A percentile compares a stretch with the other conserved stretches of the same genome.
Evolutionary conservation across 768 basidiomycete species (phyloP).

Genomic region (Chalciporus piperatus): DNA sequence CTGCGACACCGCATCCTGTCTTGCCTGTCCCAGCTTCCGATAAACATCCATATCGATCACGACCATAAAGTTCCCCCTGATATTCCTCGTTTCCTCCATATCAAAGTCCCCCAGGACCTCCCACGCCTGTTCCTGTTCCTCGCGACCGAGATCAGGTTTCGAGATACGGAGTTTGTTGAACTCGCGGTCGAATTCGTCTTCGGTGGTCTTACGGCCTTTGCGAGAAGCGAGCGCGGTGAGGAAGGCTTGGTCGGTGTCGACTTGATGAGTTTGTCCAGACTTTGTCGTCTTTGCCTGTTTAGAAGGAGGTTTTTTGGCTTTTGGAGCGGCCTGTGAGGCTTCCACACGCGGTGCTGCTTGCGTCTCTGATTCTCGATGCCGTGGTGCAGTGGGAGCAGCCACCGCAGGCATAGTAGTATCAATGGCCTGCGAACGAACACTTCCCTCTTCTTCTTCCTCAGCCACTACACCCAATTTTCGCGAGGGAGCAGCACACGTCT

Average conservation of each 20-base stretch:
- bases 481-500: not conserved
- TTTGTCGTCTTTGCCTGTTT: constrained; percentile 12
- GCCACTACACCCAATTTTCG: constrained; percentile 35
- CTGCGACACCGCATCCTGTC: constrained; percentile 35
- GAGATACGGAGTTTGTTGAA: constrained; percentile 76
- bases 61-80: constrained; percentile 80
- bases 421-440: constrained; percentile 9
- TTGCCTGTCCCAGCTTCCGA: constrained; percentile 25
- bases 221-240: constrained; percentile 72
- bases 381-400: not conserved
- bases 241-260: constrained; percentile 66
- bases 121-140: constrained; percentile 54
- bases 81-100: constrained; percentile 49
- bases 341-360: not conserved
- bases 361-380: not conserved
- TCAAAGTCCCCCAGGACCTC: constrained; percentile 62
- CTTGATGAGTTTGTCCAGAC: not conserved
- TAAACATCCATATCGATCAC: constrained; percentile 64
- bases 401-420: not conserved
- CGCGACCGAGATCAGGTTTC: constrained; percentile 52
- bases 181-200: constrained; percentile 73
- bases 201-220: constrained; percentile 62
- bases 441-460: constrained; percentile 57
- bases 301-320: not conserved
- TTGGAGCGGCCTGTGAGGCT: constrained; percentile 28